Base-by-base conservation (phyloP, 2,329 filamentous ascomycete species). In the Clarireedia paspali region DNA sequence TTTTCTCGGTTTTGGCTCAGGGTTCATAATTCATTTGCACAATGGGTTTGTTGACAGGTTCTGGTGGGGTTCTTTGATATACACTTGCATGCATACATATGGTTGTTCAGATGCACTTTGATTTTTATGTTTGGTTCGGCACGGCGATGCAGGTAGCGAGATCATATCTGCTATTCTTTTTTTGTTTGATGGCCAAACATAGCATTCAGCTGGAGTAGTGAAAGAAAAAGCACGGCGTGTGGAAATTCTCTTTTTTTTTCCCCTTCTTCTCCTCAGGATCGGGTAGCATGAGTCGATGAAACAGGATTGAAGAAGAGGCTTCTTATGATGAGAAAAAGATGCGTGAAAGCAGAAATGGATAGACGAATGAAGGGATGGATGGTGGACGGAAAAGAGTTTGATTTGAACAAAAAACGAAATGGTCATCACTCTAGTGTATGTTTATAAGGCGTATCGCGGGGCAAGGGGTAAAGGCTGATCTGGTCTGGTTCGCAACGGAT, bases 21-120 rank as follows among this genome's bases (percentile, higher is more conserved):
- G 53, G 53, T 45, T 55, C 27, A 50, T 50, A 50, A 55, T 50
- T 47, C 44, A 47, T 48, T 55, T 55, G 47, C 53, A 50, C 53
- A 50, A 45, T 55, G 47, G 53, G 39, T 44, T 50, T 26, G 10
- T 42, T n/a, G 26, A 47, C 44, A 26, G 44, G 44, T 23, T 47
- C 47, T 55, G 53, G 53, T 24, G 38, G 53, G 47, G 47, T 50
- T 55, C 53, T 55, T 55, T 45, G 53, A 55, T 55, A 55, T 55
- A 55, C 46, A 55, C 40, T 50, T 55, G 53, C 44, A 47, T 47
- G 53, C 53, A 55, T 55, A 55, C 47, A 55, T 50, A 55, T 45
- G 53, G 53, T 50, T 50, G 50, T 38, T 27, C 44, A 38, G 30
- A 55, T 42, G 50, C 40, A 40, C 17, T 36, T 49, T 34, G 39